Conservation (phyloP, 2,329 filamentous ascomycete genomes). For the Aspergillus amoenus region DNA sequence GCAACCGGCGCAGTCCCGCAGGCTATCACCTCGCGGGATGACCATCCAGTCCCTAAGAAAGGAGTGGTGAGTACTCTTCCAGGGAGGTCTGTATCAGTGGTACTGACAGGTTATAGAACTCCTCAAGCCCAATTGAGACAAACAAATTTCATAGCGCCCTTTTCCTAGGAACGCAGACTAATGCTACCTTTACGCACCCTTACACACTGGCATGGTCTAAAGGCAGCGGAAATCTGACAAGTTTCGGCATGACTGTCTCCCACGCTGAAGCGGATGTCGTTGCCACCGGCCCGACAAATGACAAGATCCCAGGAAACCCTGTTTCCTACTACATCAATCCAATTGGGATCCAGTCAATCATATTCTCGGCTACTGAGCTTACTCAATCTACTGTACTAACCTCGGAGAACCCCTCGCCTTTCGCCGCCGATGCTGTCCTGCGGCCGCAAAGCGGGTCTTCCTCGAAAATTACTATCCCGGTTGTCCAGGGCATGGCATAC, state of each 20-base stretch:
- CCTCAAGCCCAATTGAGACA: slow-evolving; percentile 41
- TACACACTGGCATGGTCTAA: slow-evolving; percentile 69
- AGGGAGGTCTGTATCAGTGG: not conserved
- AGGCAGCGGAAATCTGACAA: slow-evolving; percentile 61
- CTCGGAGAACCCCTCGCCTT: slow-evolving; percentile 53
- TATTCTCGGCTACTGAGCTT: slow-evolving; percentile 77
- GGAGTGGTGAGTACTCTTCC: slow-evolving; percentile 34
- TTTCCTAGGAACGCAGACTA: slow-evolving; percentile 70
- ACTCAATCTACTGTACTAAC: slow-evolving; percentile 57
- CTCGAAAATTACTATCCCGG: slow-evolving; percentile 70
- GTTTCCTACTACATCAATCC: slow-evolving; percentile 76
- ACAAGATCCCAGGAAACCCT: slow-evolving; percentile 55
- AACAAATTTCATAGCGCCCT: slow-evolving; percentile 74
- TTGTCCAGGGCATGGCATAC: slow-evolving; percentile 88
- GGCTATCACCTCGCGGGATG: slow-evolving; percentile 38
- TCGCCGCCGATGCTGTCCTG: slow-evolving; percentile 69
- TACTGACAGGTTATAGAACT: slow-evolving; percentile 26
- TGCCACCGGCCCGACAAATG: slow-evolving; percentile 61
- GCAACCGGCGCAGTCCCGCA: slow-evolving; percentile 37
- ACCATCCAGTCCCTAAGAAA: slow-evolving; percentile 44
- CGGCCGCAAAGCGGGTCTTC: slow-evolving; percentile 52
- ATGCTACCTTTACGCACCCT: slow-evolving; percentile 71
- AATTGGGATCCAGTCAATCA: slow-evolving; percentile 75
- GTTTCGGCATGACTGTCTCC: slow-evolving; percentile 75
- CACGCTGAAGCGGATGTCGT: slow-evolving; percentile 69